phyloP scores from a whole-genome alignment of 2,329 filamentous ascomycete genomes.

The Fusarium torulosum region DNA sequence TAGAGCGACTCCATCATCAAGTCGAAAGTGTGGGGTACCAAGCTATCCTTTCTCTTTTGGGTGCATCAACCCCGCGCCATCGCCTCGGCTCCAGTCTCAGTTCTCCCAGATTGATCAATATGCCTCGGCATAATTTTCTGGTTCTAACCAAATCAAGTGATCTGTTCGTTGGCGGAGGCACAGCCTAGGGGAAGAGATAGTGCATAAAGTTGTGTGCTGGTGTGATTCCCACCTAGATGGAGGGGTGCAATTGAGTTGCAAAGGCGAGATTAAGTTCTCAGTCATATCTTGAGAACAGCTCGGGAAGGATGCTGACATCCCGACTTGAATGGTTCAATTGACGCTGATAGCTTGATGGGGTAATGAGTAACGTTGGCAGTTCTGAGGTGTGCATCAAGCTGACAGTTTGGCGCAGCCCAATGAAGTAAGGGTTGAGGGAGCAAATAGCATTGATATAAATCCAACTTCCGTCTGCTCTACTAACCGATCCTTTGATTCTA shows the following conservation, averaged over 20 bases:
- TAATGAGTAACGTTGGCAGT: neutral
- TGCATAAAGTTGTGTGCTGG: neutral
- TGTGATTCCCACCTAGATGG: too few species aligned
- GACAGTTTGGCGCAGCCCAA: neutral
- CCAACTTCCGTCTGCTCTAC: too few species aligned
- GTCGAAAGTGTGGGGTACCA: constrained; percentile 19
- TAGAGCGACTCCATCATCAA: constrained; percentile 1
- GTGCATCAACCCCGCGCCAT: constrained; percentile 31
- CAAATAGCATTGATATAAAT: too few species aligned
- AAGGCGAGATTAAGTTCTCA: too few species aligned
- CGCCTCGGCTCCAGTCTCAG: constrained; percentile 17
- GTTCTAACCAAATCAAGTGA: neutral
- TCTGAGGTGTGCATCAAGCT: neutral
- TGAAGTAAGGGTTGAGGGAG: neutral
- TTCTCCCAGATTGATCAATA: neutral
- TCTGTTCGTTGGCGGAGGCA: neutral
- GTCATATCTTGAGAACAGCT: neutral
- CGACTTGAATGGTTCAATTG: neutral
- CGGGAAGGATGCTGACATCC: neutral
- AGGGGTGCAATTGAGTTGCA: neutral
- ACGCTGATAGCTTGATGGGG: too few species aligned
- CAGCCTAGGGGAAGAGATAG: neutral
- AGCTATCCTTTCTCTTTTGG: constrained; percentile 32
- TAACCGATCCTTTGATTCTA: too few species aligned
- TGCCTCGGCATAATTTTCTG: constrained; percentile 27